Evolutionary conservation across 306 rosid species (phyloP).

Genomic region (Betula pendula): DNA sequence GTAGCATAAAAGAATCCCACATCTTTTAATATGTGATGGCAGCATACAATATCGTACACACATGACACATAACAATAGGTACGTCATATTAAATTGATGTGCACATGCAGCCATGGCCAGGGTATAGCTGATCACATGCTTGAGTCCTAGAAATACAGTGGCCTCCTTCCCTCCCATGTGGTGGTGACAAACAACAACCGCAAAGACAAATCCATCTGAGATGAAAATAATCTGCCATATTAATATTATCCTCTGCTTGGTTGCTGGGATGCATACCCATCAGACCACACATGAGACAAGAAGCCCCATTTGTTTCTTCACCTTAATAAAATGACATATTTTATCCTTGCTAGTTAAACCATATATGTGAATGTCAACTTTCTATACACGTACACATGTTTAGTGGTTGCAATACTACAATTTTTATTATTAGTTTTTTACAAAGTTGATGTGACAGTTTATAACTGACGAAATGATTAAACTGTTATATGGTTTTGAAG

Average conservation of each 20-base stretch:
- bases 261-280: conserved; percentile 38
- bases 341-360: no score
- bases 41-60: no score
- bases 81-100: conserved; percentile 32
- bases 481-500: no score
- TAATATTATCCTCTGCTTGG: conserved; percentile 27
- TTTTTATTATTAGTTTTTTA: no score
- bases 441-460: no score
- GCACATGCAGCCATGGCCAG: conserved; percentile 39
- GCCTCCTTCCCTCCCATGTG: conserved; percentile 43
- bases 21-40: neutral
- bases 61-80: no score
- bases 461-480: no score
- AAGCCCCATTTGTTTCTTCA: conserved; percentile 17
- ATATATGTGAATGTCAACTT: no score
- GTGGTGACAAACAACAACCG: conserved; percentile 29
- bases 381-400: no score
- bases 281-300: conserved; percentile 18
- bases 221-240: conserved; percentile 34
- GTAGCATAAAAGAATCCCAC: neutral
- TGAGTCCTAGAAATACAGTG: conserved; percentile 22
- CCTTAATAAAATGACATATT: no score
- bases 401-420: no score
- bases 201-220: conserved; percentile 33
- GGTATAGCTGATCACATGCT: conserved; percentile 55